Base-by-base conservation (phyloP, 2,329 filamentous ascomycete species). In the Lachnellula suecica region DNA sequence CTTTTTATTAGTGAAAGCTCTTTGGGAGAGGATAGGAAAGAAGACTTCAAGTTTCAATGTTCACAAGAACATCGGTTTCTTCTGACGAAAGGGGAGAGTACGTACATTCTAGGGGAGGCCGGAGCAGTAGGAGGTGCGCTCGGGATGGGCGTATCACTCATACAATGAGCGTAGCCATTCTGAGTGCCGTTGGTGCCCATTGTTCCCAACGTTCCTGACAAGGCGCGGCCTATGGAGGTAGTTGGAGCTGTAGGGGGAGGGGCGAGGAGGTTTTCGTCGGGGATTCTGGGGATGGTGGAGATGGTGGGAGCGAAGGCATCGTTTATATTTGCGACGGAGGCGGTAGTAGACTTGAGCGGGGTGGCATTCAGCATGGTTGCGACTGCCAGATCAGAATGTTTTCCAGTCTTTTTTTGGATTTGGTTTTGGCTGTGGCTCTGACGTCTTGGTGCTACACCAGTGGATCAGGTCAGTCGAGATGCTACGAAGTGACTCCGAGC, bases 81-180 rank as follows among this genome's bases (percentile, higher is more conserved):
- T 17, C 15, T 19, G n/a, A 11, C 19, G 10, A 6, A 40, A 10
- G 17, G 27, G n/a, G 20, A 44, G 9, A 23, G 41, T 24, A 58
- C 60, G 37, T 54, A 69, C 66, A 69, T 49, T 64, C 62, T 58
- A 25, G 66, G 66, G 47, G 63, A 65, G 29, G 55, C 55, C n/a
- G 64, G 62, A 19, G 63, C 66, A n/a, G 62, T 65, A 29, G 63
- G 64, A 29, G 64, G 54, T 13, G 57, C 56, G 45, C 63, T 66
- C 17, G 43, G 48, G 23, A 58, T 44, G 17, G 60, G 59, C 3
- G 54, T 63, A 48, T 64, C 61, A 24, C 51, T 60, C 31, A 55
- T 47, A 47, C 56, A 48, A 37, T 57, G 52, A 23, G 52, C 54
- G 43, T 54, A 38, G 24, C 47, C 51, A 49, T 60, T 43, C 25